Conservation (phyloP, 2,329 filamentous ascomycete genomes). For the Neonectria coccinea region DNA sequence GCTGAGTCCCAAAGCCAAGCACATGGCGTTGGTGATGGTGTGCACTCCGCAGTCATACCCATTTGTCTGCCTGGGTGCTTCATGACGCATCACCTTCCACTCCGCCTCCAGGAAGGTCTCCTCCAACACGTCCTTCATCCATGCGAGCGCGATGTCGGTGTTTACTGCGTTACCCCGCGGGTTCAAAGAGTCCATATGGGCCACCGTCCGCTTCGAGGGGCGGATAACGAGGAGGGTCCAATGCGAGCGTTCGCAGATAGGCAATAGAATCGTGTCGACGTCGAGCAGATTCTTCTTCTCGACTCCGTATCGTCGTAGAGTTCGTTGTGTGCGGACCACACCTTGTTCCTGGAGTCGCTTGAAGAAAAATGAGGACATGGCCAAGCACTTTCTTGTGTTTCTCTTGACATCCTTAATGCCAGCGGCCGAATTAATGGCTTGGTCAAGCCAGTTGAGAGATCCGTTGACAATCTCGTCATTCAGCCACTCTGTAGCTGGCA, state of each 20-base stretch:
- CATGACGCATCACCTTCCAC: constrained; percentile 67
- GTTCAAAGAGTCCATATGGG: constrained; percentile 77
- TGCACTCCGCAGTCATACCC: constrained; percentile 83
- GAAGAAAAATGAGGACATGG: constrained; percentile 76
- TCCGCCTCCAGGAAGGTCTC: constrained; percentile 66
- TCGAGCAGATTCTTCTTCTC: constrained; percentile 71
- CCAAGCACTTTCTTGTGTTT: constrained; percentile 68
- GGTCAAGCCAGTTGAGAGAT: constrained; percentile 70
- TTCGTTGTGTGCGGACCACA: constrained; percentile 61
- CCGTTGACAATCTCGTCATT: constrained; percentile 83
- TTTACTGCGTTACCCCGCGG: constrained; percentile 54
- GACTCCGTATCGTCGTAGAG: constrained; percentile 68
- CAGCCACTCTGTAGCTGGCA: constrained; percentile 71
- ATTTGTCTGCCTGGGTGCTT: constrained; percentile 71
- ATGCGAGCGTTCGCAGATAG: constrained; percentile 73
- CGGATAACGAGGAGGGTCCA: constrained; percentile 80
- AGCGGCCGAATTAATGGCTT: constrained; percentile 66
- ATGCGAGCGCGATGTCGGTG: constrained; percentile 59
- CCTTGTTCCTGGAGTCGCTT: constrained; percentile 63
- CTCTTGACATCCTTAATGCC: constrained; percentile 62
- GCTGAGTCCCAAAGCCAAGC: constrained; percentile 65
- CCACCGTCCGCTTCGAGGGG: constrained; percentile 68
- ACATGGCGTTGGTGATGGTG: constrained; percentile 78
- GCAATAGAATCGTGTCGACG: constrained; percentile 76
- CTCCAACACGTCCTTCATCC: constrained; percentile 68